Conservation (phyloP, 202 grass and related monocot genomes). For the Dendrocalamus latiflorus region DNA sequence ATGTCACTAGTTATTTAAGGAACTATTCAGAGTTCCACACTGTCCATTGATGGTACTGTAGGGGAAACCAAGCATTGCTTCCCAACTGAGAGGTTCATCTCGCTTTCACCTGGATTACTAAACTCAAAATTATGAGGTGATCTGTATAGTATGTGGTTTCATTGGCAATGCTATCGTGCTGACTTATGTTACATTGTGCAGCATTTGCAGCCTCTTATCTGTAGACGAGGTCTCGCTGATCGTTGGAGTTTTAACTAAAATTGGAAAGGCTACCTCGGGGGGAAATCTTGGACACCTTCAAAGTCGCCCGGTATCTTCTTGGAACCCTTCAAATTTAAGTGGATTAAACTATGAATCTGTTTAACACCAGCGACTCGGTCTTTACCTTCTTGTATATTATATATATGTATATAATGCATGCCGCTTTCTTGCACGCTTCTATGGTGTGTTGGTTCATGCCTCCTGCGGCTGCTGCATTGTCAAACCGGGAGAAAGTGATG, state of each 20-base stretch:
- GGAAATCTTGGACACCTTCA: neutral
- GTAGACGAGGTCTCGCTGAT: neutral
- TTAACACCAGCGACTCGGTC: slow-evolving; percentile 17
- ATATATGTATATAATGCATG: neutral
- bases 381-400: neutral
- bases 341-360: neutral
- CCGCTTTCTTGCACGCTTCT: slow-evolving; percentile 30
- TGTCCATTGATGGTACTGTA: neutral
- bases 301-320: neutral
- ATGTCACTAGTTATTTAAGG: neutral
- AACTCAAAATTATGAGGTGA: neutral
- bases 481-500: slow-evolving; percentile 35
- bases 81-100: neutral
- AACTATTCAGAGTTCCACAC: neutral
- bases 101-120: neutral
- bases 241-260: neutral
- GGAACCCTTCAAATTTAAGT: neutral
- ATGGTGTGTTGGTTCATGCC: neutral
- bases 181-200: neutral
- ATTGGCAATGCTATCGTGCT: neutral
- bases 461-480: neutral
- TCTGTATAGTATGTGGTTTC: neutral
- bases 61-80: neutral
- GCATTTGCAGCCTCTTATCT: neutral
- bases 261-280: neutral